Evolutionary conservation across 371 early-diverging fungal genomes (phyloP), one percentile per base, ranked within the genome.

Genomic region (Chytridium lagenaria): DNA sequence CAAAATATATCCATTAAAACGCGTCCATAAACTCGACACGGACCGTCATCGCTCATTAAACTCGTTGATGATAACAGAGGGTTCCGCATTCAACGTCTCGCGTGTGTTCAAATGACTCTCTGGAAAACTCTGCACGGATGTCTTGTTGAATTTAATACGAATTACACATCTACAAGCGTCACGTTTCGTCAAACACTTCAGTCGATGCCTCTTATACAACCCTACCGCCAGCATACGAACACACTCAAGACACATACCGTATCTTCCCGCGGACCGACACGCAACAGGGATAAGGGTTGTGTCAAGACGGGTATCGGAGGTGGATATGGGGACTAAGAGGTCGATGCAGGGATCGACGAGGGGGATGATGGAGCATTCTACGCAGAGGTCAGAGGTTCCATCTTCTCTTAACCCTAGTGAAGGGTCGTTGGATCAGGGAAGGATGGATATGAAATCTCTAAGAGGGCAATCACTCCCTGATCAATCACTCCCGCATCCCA

Each of bases 71-170:
- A 73, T 16, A 73, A 73, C 52, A 28, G 73, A 22, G 34, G 31
- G 31, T 73, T 73, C 61, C 16, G 73, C 31, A 50, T 59, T 59
- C 38, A 68, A 22, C 59, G 68, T n/a, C 26, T 73, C 2, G 59
- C 59, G 0, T 57, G 68, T 40, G 68, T 50, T 59, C 73, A 73
- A 36, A 49, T 59, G 1, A 69, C 68, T 59, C 12, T 73, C 23
- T 73, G 73, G 68, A 33, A 28, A 23, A 68, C 61, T 16, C 63
- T 73, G 30, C 40, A 68, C 59, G 68, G 52, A 36, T 73, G 61
- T 23, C 40, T 52, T 15, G 5, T 50, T 23, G 57, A 50, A 7
- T 28, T 50, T 30, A n/a, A 26, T 22, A 34, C 0, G 15, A 68
- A 68, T 22, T 52, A 51, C 7, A 10, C 12, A 22, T 51, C 52